Evolutionary conservation across 164 flowering plant species (phyloP).

Genomic region (Nymphaea colorata): DNA sequence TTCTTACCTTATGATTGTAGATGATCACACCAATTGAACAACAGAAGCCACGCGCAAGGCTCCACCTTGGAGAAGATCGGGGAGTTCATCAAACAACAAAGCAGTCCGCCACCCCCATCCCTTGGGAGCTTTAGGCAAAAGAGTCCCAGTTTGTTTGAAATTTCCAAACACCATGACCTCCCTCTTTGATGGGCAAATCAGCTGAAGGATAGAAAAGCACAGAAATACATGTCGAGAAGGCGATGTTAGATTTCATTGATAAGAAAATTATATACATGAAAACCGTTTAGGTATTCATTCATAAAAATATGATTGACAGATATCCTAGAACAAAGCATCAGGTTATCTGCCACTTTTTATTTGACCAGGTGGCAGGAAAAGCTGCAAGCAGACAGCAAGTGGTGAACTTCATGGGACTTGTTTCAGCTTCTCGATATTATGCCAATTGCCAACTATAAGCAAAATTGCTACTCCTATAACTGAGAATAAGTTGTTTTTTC

Average conservation of each 20-base stretch:
- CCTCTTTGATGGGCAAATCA: conserved; percentile 91
- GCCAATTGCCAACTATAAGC: no score
- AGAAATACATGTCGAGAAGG: neutral
- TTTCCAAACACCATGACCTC: conserved; percentile 94
- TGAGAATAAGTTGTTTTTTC: no score
- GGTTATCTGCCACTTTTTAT: no score
- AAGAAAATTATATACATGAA: no score
- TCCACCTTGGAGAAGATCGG: conserved; percentile 82
- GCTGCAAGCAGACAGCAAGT: no score
- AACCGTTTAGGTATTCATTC: no score
- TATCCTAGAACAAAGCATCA: no score
- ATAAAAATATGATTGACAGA: no score
- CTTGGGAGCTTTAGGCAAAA: conserved; percentile 94
- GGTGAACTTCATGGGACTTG: no score
- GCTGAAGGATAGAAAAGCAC: conserved; percentile 17
- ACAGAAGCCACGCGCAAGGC: conserved; percentile 79
- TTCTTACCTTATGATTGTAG: conserved; percentile 5
- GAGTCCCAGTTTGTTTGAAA: conserved; percentile 82
- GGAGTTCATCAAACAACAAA: conserved; percentile 75
- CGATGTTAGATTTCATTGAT: neutral
- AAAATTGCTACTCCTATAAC: no score
- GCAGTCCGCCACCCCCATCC: conserved; percentile 99
- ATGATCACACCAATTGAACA: conserved; percentile 62
- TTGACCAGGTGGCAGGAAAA: no score
- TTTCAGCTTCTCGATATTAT: no score